phyloP scores from a whole-genome alignment of 257 asterid species.

The Nicotiana obtusifolia region DNA sequence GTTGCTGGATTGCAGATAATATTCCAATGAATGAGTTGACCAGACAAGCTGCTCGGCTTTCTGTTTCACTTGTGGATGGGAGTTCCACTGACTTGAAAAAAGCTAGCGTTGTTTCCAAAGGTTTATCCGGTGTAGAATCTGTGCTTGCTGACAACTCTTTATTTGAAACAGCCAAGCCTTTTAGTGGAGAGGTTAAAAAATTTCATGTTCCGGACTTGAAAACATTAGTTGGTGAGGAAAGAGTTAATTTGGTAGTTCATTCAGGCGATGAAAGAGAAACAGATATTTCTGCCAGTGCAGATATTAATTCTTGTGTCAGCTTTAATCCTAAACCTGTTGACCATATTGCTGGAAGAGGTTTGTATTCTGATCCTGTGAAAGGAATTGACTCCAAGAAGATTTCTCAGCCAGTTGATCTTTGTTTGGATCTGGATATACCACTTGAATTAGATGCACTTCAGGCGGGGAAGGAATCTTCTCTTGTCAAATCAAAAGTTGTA shows the following conservation, averaged over 20 bases:
- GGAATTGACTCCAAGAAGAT: background rate
- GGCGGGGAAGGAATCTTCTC: conserved; percentile 12
- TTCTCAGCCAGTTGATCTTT: conserved; percentile 6
- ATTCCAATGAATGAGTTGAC: conserved; percentile 54
- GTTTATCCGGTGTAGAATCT: conserved; percentile 27
- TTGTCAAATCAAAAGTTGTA: conserved; percentile 30
- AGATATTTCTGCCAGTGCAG: conserved; percentile 30
- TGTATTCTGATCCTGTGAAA: conserved; percentile 19
- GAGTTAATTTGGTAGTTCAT: conserved; percentile 41
- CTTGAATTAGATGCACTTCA: background rate
- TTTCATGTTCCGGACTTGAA: conserved; percentile 24
- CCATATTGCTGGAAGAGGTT: conserved; percentile 24
- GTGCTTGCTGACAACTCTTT: conserved; percentile 19
- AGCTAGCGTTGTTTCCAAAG: conserved; percentile 18
- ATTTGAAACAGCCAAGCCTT: conserved; percentile 28
- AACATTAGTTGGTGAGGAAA: conserved; percentile 24
- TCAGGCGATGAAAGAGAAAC: conserved; percentile 68
- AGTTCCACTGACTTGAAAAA: conserved; percentile 24
- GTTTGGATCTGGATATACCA: conserved; percentile 8
- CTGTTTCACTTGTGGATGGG: conserved; percentile 50
- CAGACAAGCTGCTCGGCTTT: conserved; percentile 58
- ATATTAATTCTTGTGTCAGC: conserved; percentile 23
- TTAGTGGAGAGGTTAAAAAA: conserved; percentile 27
- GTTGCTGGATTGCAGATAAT: conserved; percentile 45
- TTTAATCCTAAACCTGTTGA: conserved; percentile 26